These are phyloP conservation scores for Fusarium brevicatenulatum DNA, from an alignment of 2,329 filamentous ascomycete species.

Conservation along the genomic window DNA sequence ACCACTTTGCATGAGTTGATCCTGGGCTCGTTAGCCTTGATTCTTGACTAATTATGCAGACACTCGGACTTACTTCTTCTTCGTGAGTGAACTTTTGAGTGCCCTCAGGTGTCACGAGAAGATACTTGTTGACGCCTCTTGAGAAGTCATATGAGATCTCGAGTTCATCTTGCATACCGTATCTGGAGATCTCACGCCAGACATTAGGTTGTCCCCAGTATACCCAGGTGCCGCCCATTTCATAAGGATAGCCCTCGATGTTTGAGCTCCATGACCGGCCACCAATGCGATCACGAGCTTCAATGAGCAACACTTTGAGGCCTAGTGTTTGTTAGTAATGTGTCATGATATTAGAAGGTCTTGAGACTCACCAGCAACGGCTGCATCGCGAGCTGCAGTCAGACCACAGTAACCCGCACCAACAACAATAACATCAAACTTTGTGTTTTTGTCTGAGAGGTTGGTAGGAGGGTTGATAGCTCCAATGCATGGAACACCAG, in stretches of 20 bases:
- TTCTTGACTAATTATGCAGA: accelerated
- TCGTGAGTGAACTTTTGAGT: constrained; percentile 53
- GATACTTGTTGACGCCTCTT: constrained; percentile 54
- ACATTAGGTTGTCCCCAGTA: constrained; percentile 57
- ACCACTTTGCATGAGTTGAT: constrained; percentile 46
- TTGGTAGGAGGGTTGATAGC: constrained; percentile 44
- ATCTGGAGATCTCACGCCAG: constrained; percentile 58
- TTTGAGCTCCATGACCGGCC: constrained; percentile 59
- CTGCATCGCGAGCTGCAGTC: constrained; percentile 44
- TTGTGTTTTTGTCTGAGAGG: constrained; percentile 1
- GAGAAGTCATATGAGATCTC: constrained; percentile 54
- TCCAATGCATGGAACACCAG: constrained; percentile 46
- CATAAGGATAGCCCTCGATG: constrained; percentile 55
- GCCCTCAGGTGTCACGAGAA: constrained; percentile 47
- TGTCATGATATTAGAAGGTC: accelerated
- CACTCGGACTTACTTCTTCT: constrained; percentile 47
- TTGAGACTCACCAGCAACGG: constrained; percentile 37
- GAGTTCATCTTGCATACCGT: constrained; percentile 54
- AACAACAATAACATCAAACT: constrained; percentile 46
- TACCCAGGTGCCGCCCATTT: constrained; percentile 63
- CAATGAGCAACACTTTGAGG: constrained; percentile 55
- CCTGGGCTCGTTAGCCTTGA: constrained; percentile 2
- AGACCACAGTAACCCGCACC: constrained; percentile 48
- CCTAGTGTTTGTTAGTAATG: constrained; percentile 26
- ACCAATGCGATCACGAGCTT: constrained; percentile 60